Evolutionary conservation across 768 basidiomycete species (phyloP).

Genomic region (Boletellus ananiceps): DNA sequence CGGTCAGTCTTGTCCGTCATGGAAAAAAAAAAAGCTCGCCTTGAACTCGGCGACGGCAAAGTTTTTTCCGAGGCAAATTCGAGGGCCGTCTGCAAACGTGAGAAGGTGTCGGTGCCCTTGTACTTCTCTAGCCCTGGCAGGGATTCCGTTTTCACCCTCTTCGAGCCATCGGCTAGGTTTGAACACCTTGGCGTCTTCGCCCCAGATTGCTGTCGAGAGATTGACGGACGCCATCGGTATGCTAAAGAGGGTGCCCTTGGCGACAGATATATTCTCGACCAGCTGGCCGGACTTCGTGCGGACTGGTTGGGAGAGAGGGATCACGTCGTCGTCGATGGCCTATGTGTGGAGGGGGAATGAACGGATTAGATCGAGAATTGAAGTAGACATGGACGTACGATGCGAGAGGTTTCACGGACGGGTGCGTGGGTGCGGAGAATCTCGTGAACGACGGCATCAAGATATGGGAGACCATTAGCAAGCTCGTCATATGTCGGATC

Average conservation of each 20-base stretch:
- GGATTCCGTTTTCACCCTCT: slow-evolving; percentile 17
- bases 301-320: slow-evolving; percentile 53
- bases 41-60: slow-evolving; percentile 43
- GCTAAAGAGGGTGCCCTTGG: slow-evolving; percentile 42
- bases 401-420: slow-evolving; percentile 17
- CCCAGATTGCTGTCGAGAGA: slow-evolving; percentile 52
- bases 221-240: slow-evolving; percentile 47
- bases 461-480: slow-evolving; percentile 45
- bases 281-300: slow-evolving; percentile 38
- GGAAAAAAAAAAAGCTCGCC: slow-evolving; percentile 7
- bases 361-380: background rate
- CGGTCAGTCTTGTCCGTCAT: too few species aligned
- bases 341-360: slow-evolving; percentile 11
- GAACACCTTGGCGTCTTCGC: slow-evolving; percentile 52
- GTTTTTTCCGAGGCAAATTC: slow-evolving; percentile 45
- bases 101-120: slow-evolving; percentile 49
- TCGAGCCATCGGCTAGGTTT: slow-evolving; percentile 62
- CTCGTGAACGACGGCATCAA: slow-evolving; percentile 49
- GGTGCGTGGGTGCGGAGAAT: slow-evolving; percentile 43
- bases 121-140: slow-evolving; percentile 34
- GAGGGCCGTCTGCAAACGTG: slow-evolving; percentile 48
- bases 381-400: slow-evolving; percentile 4
- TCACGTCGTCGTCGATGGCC: slow-evolving; percentile 50
- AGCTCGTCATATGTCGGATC: slow-evolving; percentile 58
- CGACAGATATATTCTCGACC: slow-evolving; percentile 38